phyloP scores from a whole-genome alignment of 768 basidiomycete species.

The Naganishia vishniacii region DNA sequence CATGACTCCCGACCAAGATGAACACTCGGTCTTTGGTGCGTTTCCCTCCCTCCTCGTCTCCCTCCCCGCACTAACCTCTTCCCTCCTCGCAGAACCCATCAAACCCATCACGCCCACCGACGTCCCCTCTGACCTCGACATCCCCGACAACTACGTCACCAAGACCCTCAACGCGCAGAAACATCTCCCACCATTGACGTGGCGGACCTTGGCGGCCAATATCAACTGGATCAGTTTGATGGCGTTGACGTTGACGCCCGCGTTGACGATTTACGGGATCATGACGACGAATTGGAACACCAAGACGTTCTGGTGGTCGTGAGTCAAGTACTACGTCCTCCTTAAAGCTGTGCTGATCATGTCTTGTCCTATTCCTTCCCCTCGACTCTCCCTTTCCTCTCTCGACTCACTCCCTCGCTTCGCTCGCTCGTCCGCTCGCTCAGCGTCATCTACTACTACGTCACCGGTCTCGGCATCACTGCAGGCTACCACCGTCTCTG shows the following conservation, averaged over 20 bases:
- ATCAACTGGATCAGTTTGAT: conserved; percentile 63
- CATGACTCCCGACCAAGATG: conserved; percentile 33
- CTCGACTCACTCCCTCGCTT: conserved; percentile 1
- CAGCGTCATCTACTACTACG: conserved; percentile 64
- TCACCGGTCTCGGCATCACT: conserved; percentile 72
- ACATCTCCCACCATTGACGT: conserved; percentile 62
- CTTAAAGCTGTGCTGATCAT: no score
- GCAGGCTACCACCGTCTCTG: conserved; percentile 90
- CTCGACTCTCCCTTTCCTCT: no score
- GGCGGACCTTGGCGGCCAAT: conserved; percentile 61
- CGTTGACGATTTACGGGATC: conserved; percentile 68
- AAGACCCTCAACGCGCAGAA: conserved; percentile 66
- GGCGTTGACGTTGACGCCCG: conserved; percentile 68
- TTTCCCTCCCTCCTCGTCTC: not conserved
- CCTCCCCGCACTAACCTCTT: not conserved
- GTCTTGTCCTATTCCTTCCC: no score
- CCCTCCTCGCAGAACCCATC: conserved; percentile 28
- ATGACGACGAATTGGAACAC: conserved; percentile 58
- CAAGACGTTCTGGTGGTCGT: conserved; percentile 64
- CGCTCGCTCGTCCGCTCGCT: conserved; percentile 47
- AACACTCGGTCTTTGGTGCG: conserved; percentile 12
- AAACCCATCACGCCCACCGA: conserved; percentile 40
- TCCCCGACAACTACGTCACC: conserved; percentile 77
- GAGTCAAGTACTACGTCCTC: no score
- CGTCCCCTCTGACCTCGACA: conserved; percentile 48